Evolutionary conservation across 2,329 filamentous ascomycete genomes (phyloP), one percentile per base, ranked within the genome.

Genomic region (Fusarium sp.): DNA sequence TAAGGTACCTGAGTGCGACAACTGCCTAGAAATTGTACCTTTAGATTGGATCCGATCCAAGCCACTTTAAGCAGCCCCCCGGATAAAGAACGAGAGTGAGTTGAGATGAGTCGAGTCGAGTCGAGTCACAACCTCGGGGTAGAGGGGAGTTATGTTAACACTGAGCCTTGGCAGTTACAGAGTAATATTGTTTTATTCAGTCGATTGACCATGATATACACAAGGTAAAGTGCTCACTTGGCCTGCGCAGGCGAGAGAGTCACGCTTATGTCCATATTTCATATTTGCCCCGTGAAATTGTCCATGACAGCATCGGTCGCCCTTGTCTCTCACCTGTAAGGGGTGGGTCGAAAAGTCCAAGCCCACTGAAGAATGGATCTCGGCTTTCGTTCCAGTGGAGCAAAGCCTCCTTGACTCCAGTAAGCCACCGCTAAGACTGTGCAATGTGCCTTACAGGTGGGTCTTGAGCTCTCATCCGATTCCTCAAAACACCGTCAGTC

Each of bases 291-390:
- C 50, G 59, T 64, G 61, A 49, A 64, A 64, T 57, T 60, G 67
- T 70, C 66, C 48, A 69, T 70, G 67, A 70, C 67, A 69, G 53
- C 67, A 69, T 69, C 44, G 52, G 57, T 41, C 54, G 41, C 41
- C 41, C 63, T 63, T 33, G 59, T 63, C 47, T 46, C 59, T 64
- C 43, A 58, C 44, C 60, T 66, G 55, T 42, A 59, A 63, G 49
- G 56, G 57, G 59, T 63, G 66, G 53, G 42, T 61, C 54, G 42
- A 46, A 46, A 24, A 24, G 21, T 24, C 57, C 24, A 31, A 61
- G 3, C 29, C 55, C 55, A 56, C 59, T 60, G 43, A 43, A 46
- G 31, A 33, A 69, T 69, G 60, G 66, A 59, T 68, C 64, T 68
- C 38, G 23, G 33, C 33, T 33, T 42, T 47, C 63, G 44, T 67